These are phyloP conservation scores for Aureobasidium musti DNA, from an alignment of 2,329 filamentous ascomycete species.

Conservation along the genomic window DNA sequence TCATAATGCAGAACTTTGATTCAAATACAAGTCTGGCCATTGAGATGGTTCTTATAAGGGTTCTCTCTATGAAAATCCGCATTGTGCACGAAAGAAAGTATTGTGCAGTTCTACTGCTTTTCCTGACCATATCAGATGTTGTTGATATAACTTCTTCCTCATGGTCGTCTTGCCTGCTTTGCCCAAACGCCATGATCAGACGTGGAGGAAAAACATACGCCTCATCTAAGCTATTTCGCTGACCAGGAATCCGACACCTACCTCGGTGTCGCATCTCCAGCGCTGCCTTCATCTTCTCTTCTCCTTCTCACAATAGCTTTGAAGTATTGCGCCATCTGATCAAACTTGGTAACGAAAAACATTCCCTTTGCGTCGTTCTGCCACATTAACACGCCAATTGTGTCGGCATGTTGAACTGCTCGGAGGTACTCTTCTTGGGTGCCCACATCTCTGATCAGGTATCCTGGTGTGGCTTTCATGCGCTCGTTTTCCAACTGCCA, in stretches of 20 bases:
- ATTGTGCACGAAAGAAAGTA: too few relatives aligned
- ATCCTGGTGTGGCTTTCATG: slow-evolving; percentile 81
- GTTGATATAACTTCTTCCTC: too few relatives aligned
- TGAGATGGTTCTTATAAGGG: too few relatives aligned
- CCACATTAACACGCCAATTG: slow-evolving; percentile 89
- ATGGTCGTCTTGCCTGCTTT: too few relatives aligned
- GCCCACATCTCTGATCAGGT: slow-evolving; percentile 86
- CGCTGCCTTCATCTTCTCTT: slow-evolving; percentile 37
- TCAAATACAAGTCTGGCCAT: too few relatives aligned
- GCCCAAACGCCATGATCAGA: too few relatives aligned
- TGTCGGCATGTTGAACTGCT: slow-evolving; percentile 75
- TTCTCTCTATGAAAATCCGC: too few relatives aligned
- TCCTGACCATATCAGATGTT: too few relatives aligned
- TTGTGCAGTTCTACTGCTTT: too few relatives aligned
- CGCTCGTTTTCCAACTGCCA: slow-evolving; percentile 98
- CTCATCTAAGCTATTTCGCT: too few relatives aligned
- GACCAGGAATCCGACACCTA: not conserved
- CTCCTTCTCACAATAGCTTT: slow-evolving; percentile 54
- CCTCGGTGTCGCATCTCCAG: slow-evolving; percentile 4
- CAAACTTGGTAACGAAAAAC: slow-evolving; percentile 90
- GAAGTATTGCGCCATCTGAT: slow-evolving; percentile 82
- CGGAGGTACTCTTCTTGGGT: slow-evolving; percentile 64
- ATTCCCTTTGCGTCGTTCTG: slow-evolving; percentile 74
- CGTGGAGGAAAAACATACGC: too few relatives aligned
- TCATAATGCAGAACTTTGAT: too few relatives aligned